Percentiles rank a stretch among this genome's conserved stretches.
Evolutionary conservation across 2,329 filamentous ascomycete genomes (phyloP).

Genomic region (Ceratocystis harringtonii): DNA sequence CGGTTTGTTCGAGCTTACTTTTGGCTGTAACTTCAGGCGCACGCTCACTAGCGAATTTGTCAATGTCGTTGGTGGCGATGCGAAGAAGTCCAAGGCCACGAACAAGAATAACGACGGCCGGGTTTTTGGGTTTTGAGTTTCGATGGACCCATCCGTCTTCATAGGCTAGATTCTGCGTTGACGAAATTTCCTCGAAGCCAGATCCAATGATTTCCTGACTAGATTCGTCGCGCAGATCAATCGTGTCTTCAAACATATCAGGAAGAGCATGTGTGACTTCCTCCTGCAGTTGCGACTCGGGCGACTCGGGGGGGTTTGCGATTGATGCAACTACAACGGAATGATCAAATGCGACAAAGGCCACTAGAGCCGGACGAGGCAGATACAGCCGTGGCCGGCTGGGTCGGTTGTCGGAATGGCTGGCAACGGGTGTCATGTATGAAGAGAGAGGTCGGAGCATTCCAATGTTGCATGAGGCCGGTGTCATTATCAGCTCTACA

Average conservation of each 20-base stretch:
- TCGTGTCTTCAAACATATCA: constrained; percentile 66
- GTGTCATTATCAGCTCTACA: constrained; percentile 52
- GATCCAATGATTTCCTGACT: constrained; percentile 49
- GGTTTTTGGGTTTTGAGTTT: constrained; percentile 43
- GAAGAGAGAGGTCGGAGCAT: constrained; percentile 54
- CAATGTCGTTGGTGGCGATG: constrained; percentile 42
- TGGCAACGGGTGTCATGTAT: constrained; percentile 40
- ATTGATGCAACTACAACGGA: constrained; percentile 67
- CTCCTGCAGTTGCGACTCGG: constrained; percentile 59
- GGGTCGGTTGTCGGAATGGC: constrained; percentile 26
- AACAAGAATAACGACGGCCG: constrained; percentile 45
- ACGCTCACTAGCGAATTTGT: constrained; percentile 42
- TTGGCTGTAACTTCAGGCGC: constrained; percentile 59
- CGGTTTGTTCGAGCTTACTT: constrained; percentile 82
- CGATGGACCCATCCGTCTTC: constrained; percentile 38
- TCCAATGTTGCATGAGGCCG: constrained; percentile 39
- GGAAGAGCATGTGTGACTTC: constrained; percentile 45
- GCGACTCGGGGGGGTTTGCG: constrained; percentile 48
- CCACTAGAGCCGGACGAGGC: constrained; percentile 63
- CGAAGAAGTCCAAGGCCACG: constrained; percentile 48
- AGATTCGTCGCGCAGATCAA: constrained; percentile 58
- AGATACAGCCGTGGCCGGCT: constrained; percentile 54
- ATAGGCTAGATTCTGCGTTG: constrained; percentile 22
- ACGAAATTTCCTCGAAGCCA: constrained; percentile 40
- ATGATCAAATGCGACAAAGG: constrained; percentile 66